Base-by-base conservation (phyloP, 2,329 filamentous ascomycete species). In the Colletotrichum orchidophilum region DNA sequence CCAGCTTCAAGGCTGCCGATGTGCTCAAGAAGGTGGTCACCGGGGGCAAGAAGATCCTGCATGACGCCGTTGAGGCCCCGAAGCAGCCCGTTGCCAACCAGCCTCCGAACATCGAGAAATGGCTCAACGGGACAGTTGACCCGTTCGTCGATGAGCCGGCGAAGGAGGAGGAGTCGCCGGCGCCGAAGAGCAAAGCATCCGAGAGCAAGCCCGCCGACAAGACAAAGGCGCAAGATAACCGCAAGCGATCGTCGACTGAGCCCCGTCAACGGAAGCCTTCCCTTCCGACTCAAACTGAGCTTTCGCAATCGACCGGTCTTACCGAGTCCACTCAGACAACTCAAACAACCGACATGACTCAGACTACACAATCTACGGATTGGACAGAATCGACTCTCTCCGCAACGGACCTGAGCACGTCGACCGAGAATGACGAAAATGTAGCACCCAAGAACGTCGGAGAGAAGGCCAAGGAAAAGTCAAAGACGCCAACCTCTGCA, bases 1-100 rank as follows among this genome's bases (percentile, higher is more conserved):
- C 85, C 2, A 91, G 88, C 76, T 87, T 91, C 79, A 89, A 88
- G 74, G 85, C 83, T 58, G 85, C 91, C 73, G 88, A 88, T 50
- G 89, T 91, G 8, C 81, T 92, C 72, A 91, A 90, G 75, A 91
- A 90, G 77, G 90, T 91, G 7, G 85, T 92, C 70, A 88, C 84
- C 54, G 90, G 90, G 70, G 88, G 89, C 60, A 91, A 88, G 79
- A 91, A 91, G 79, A 91, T 92, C 13, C 86, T 92, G 46, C 86
- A 90, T 15, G 89, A 92, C 66, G 86, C 85, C 66, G 86, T 85
- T 53, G 90, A 92, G 61, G 85, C 88, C 3, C 86, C 86, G 1
- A 85, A 85, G 58, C 84, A 85, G 8, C 80, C 83, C 2, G 80
- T 81, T 3, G 75, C 77, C 12, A 91, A 91, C 71, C 86, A 89